Base-by-base conservation (phyloP, 2,329 filamentous ascomycete genomes). In the Phoma sp. region DNA sequence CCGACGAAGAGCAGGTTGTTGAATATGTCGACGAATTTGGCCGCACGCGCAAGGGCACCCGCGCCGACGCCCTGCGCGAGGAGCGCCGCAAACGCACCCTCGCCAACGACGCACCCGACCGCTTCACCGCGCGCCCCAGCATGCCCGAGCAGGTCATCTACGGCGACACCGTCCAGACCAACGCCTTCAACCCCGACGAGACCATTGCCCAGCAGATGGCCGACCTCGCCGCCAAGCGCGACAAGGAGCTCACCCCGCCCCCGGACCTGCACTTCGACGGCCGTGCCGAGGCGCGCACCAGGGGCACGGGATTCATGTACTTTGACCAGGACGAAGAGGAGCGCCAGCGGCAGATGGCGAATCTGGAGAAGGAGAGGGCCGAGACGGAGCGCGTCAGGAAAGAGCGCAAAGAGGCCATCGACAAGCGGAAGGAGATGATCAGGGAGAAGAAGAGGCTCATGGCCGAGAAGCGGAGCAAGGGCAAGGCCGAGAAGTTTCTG, bases 21-120 rank as follows among this genome's bases (percentile, higher is more conserved):
- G 93, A 97, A 63, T 96, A 91, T 72, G 84, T 89, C 47, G 95
- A 99, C 74, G 95, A 98, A 69, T 96, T 96, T 71, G 95, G 95
- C 2, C 88, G 95, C n/a, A 84, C 88, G 13, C 82, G 93, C 3
- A 85, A 80, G 38, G 90, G 89, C 17, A 94, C 91, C 0, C 84
- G 84, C 43, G 84, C 86, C 4, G 85, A 95, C 59, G 87, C 85
- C 15, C 83, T 85, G 36, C 83, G 83, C 6, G 82, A 89, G 63
- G 83, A 89, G 62, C 83, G 85, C 12, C 79, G 82, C 33, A 81
- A 78, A 29, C 78, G 82, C 35, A 77, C 82, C 2, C 52, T 46
- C 15, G 52, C 46, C 2, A 6, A 51, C 43, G 81, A 86, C 48
- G 86, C 90, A 60, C 81, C 89, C 2, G 88, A 89, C 64, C 79